Base-by-base conservation (phyloP, 345 rosid genomes). In the Odontarrhena argentea region DNA sequence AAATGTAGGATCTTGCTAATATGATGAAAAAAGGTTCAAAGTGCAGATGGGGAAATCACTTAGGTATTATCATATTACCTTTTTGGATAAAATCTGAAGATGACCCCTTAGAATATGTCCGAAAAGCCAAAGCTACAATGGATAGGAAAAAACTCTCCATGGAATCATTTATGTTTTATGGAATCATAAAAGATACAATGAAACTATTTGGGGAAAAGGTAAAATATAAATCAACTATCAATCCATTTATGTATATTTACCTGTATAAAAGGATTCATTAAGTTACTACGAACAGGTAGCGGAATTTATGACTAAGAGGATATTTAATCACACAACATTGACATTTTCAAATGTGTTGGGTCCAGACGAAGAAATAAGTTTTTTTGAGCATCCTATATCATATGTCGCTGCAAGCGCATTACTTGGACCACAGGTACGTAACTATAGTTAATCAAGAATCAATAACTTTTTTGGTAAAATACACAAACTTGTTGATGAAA, bases 351-450 rank as follows among this genome's bases (percentile, higher is more conserved):
- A 80, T 24, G 55, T 83, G 40, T 49, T 77, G 14, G 89, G 87
- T 38, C 93, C 86, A 3, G 15, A 34, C 5, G 86, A 85, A 71
- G 89, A 87, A 63, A 77, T 83, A n/a, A 74, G 80, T 61, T 78
- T 83, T 42, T 85, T 73, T 44, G 83, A 80, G 1, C 85, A 81
- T 65, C 83, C 85, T 0, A 56, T 85, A 5, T 74, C 78, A 55
- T 87, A 78, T 59, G 45, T 83, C 8, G 85, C 79, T 34, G 86
- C 87, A 12, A 77, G 68, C 32, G 80, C 74, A 42, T 78, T 78
- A 26, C 76, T 81, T 12, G 86, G 84, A 36, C 84, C 89, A 13
- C 85, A 83, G 40, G 86, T 82, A 83, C 35, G 86, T 82, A 77
- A 63, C 75, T 37, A 37, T 18, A 52, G 32, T 4, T 28, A 4